These are phyloP conservation scores for Colletotrichum lentis DNA, from an alignment of 2,329 filamentous ascomycete genomes.

Conservation along the genomic window DNA sequence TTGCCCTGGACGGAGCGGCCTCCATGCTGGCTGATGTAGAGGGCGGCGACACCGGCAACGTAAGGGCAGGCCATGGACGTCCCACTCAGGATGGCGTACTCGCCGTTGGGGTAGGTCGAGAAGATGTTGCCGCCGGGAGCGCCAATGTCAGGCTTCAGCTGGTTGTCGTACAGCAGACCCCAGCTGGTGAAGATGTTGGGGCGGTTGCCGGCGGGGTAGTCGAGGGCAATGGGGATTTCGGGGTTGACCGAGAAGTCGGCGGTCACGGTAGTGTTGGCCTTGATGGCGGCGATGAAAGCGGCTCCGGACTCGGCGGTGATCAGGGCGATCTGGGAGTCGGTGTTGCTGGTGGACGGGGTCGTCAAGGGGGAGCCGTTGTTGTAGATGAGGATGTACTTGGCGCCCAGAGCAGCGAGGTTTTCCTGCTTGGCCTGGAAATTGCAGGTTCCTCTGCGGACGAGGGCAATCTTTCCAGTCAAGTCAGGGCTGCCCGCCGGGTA, in stretches of 20 bases:
- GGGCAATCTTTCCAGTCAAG: conserved; percentile 17
- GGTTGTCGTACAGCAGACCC: conserved; percentile 54
- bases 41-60: conserved; percentile 49
- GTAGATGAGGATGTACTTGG: conserved; percentile 45
- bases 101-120: conserved; percentile 52
- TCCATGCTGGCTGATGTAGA: conserved; percentile 48
- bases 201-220: conserved; percentile 45
- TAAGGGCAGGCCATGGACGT: conserved; percentile 59
- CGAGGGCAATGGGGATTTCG: conserved; percentile 40
- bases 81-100: conserved; percentile 54
- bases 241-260: conserved; percentile 44
- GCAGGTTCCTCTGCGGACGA: conserved; percentile 49
- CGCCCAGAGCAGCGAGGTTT: conserved; percentile 43
- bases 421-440: conserved; percentile 42
- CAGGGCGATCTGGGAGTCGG: conserved; percentile 39
- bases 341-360: conserved; percentile 33
- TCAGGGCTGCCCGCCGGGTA: conserved; percentile 39
- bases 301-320: conserved; percentile 41
- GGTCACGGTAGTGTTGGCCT: conserved; percentile 42
- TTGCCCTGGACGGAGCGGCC: conserved; percentile 44
- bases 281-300: conserved; percentile 42
- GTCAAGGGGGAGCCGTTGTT: conserved; percentile 41
- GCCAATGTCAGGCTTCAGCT: conserved; percentile 55
- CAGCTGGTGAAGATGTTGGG: conserved; percentile 53
- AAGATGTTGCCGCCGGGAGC: conserved; percentile 54